Evolutionary conservation across 805 yeast species (phyloP).

Genomic region (Starmerella potacharoeniae): DNA sequence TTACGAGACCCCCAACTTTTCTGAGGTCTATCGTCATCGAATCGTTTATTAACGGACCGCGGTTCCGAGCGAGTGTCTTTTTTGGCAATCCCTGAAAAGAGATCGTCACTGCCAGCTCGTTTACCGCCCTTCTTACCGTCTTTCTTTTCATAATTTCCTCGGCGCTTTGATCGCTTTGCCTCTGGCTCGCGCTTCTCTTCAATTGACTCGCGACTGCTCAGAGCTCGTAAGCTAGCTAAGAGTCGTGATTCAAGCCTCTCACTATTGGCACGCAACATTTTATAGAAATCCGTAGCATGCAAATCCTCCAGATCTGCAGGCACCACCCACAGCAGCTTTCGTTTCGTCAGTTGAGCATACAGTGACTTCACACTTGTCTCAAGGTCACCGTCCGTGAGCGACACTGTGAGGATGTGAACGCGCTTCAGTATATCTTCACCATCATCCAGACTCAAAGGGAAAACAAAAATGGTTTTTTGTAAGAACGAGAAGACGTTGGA

Average conservation of each 20-base stretch:
- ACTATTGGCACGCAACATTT: neutral
- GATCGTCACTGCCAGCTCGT: neutral
- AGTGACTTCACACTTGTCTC: slow-evolving; percentile 20
- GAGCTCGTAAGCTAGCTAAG: neutral
- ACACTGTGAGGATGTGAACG: slow-evolving; percentile 8
- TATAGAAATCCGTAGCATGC: neutral
- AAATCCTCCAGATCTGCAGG: neutral
- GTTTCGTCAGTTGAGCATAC: slow-evolving; percentile 12
- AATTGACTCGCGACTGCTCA: neutral
- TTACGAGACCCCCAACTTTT: neutral
- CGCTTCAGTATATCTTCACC: slow-evolving; percentile 9
- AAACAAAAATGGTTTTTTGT: slow-evolving; percentile 12
- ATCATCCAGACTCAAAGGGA: slow-evolving; percentile 11
- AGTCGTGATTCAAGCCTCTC: neutral
- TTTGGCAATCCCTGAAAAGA: neutral
- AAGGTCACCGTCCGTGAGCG: slow-evolving; percentile 10
- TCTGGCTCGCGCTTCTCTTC: neutral
- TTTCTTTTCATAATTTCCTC: neutral
- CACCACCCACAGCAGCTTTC: neutral
- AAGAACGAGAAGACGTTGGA: slow-evolving; percentile 11
- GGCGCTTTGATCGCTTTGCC: neutral
- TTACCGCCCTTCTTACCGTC: neutral
- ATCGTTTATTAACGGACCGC: neutral
- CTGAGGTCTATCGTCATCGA: neutral
- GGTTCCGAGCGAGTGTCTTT: neutral